Evolutionary conservation across 2,329 filamentous ascomycete genomes (phyloP).

Genomic region (Cytospora piceae): DNA sequence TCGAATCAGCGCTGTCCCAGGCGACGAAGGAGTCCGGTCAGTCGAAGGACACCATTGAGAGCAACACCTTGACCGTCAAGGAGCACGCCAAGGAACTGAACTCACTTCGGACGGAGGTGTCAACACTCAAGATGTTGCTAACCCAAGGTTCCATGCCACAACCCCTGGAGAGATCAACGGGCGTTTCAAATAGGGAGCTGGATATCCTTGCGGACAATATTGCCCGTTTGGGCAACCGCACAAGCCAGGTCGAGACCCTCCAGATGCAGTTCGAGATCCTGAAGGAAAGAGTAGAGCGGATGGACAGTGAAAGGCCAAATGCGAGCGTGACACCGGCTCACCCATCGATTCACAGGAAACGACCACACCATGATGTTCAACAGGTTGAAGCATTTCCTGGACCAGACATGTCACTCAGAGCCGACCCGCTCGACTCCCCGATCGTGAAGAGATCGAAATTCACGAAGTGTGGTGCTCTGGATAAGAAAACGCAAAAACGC

Average conservation of each 20-base stretch:
- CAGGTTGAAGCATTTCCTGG: background rate
- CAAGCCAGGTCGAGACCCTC: background rate
- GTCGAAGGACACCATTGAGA: background rate
- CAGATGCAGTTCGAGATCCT: conserved; percentile 49
- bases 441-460: background rate
- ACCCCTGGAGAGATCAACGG: background rate
- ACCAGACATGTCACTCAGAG: background rate
- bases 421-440: background rate
- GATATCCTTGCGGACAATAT: background rate
- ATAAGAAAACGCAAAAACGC: background rate
- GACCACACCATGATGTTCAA: background rate
- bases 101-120: background rate
- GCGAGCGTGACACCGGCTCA: conserved; percentile 21
- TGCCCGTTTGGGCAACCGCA: background rate
- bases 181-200: background rate
- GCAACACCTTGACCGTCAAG: background rate
- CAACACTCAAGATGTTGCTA: background rate
- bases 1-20: background rate
- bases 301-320: conserved; percentile 35
- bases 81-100: background rate
- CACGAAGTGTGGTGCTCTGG: background rate
- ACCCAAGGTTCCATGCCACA: background rate
- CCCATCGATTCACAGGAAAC: conserved; percentile 1
- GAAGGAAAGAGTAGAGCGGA: conserved; percentile 42
- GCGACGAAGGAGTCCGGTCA: background rate